A percentile compares a stretch with the other conserved stretches of the same genome.
Conservation (phyloP, 208 protist species). For the Trypanosoma melophagium region DNA sequence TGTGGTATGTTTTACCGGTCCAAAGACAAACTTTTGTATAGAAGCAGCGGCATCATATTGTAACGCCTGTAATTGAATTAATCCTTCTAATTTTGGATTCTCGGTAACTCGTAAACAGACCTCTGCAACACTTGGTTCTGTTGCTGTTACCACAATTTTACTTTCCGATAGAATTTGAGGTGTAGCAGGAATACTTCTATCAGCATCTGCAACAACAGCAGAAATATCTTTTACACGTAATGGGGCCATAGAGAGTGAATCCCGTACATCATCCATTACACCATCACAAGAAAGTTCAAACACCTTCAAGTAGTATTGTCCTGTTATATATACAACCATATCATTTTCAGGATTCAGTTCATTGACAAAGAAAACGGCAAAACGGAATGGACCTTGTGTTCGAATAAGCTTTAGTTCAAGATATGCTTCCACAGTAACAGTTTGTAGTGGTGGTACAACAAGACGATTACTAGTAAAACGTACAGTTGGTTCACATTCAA, state of each 20-base stretch:
- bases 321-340: constrained; percentile 72
- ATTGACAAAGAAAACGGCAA: constrained; percentile 83
- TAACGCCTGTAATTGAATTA: constrained; percentile 73
- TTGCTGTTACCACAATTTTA: constrained; percentile 59
- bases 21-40: constrained; percentile 52
- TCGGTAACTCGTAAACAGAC: constrained; percentile 37
- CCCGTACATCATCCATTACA: constrained; percentile 36
- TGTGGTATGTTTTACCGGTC: constrained; percentile 18
- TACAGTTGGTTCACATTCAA: constrained; percentile 77
- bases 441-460: constrained; percentile 56
- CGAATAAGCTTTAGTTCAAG: constrained; percentile 64
- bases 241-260: constrained; percentile 59
- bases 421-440: constrained; percentile 46
- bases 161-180: constrained; percentile 57
- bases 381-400: constrained; percentile 73
- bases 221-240: constrained; percentile 44
- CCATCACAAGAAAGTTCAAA: constrained; percentile 67
- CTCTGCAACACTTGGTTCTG: constrained; percentile 61
- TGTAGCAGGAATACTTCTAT: constrained; percentile 1
- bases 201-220: background rate
- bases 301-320: constrained; percentile 84
- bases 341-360: constrained; percentile 87
- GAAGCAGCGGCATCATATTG: constrained; percentile 74
- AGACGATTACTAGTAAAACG: constrained; percentile 59
- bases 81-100: constrained; percentile 63